phyloP scores from a whole-genome alignment of 208 protist species.

The Trypanosoma lewisi region DNA sequence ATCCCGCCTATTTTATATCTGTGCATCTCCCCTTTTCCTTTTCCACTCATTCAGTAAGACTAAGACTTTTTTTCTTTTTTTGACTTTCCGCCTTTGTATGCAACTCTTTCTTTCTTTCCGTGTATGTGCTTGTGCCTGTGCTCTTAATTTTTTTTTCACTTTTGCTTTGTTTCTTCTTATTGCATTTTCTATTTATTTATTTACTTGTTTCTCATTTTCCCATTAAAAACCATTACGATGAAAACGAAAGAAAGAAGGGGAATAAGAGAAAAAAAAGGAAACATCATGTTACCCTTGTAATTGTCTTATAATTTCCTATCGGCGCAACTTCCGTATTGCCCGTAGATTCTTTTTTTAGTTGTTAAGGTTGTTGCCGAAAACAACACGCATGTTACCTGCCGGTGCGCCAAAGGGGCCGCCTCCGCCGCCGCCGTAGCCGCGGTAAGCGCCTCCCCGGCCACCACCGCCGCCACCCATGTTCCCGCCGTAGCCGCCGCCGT shows the following conservation, averaged over 20 bases:
- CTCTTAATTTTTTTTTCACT: slow-evolving; percentile 11
- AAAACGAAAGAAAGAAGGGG: too few species aligned
- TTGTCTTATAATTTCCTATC: too few species aligned
- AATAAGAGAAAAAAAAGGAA: slow-evolving; percentile 6
- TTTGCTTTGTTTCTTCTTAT: not conserved
- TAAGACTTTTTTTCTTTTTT: slow-evolving; percentile 4
- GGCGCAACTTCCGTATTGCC: too few species aligned
- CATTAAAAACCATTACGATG: not conserved
- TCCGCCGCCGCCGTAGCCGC: slow-evolving; percentile 15
- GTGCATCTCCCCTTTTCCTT: too few species aligned
- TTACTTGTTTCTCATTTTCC: slow-evolving; percentile 9
- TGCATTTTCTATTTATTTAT: not conserved
- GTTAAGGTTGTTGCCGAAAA: slow-evolving; percentile 52
- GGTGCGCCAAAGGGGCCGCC: slow-evolving; percentile 20
- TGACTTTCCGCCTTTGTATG: not conserved
- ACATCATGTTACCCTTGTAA: too few species aligned
- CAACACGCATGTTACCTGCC: slow-evolving; percentile 18
- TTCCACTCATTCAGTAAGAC: not conserved
- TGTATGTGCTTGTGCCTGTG: not conserved
- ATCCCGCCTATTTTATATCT: not conserved
- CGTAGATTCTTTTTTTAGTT: too few species aligned
- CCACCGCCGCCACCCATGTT: slow-evolving; percentile 44
- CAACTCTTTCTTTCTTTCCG: slow-evolving; percentile 2
- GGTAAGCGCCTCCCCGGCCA: slow-evolving; percentile 41
- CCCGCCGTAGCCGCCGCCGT: slow-evolving; percentile 3